Evolutionary conservation across 768 basidiomycete species (phyloP).

Genomic region (Lactarius sanguifluus): DNA sequence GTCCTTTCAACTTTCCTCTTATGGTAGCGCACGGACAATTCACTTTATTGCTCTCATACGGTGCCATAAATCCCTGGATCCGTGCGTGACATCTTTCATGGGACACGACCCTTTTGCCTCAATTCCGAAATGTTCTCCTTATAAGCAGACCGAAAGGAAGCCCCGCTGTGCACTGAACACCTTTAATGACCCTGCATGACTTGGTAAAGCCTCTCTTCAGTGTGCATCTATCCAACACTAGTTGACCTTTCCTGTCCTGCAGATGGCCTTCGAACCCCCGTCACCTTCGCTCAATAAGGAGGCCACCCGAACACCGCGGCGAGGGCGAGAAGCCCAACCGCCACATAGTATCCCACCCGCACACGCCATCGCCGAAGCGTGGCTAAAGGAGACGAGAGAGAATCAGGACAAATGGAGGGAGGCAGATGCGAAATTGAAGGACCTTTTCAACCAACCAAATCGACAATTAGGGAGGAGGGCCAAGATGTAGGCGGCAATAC

Average conservation of each 20-base stretch:
- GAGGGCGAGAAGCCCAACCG: conserved; percentile 19
- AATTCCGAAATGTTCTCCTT: conserved; percentile 26
- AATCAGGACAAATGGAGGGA: conserved; percentile 61
- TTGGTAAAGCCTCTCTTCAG: conserved; percentile 21
- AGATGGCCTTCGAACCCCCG: conserved; percentile 32
- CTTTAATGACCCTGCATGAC: conserved; percentile 26
- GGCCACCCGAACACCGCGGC: conserved; percentile 25
- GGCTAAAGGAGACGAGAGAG: conserved; percentile 61
- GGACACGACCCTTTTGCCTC: conserved; percentile 28
- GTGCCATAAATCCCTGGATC: conserved; percentile 32
- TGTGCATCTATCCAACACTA: conserved; percentile 1
- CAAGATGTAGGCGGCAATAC: conserved; percentile 29
- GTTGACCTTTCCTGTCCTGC: conserved; percentile 2
- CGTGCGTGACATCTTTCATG: conserved; percentile 30
- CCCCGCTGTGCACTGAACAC: conserved; percentile 10
- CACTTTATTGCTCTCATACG: conserved; percentile 28
- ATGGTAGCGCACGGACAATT: conserved; percentile 29
- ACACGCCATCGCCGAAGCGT: conserved; percentile 66
- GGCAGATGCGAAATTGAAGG: conserved; percentile 48
- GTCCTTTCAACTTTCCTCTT: conserved; percentile 32
- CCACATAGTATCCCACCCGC: conserved; percentile 44
- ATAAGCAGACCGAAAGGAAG: conserved; percentile 29
- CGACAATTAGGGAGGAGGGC: conserved; percentile 40
- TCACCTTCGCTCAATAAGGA: conserved; percentile 28
- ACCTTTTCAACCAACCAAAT: conserved; percentile 52